Percentiles rank a stretch among this genome's conserved stretches.
These are phyloP conservation scores for Serendipita sp. DNA, from an alignment of 768 basidiomycete species.

Conservation along the genomic window DNA sequence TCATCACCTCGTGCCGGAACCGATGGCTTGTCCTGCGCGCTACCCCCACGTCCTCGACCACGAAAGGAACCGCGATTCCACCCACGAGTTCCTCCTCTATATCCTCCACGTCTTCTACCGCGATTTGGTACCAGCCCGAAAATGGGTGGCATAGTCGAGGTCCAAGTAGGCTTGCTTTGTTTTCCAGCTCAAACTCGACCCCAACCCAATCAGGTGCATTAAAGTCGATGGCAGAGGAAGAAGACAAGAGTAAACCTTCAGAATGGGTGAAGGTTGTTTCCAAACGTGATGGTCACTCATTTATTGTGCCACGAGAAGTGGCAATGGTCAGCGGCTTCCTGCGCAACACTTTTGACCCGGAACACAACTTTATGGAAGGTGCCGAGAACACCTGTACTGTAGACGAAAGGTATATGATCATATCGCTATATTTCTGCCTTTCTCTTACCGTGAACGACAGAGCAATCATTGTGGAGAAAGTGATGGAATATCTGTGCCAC, in stretches of 20 bases:
- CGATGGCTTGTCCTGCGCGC: constrained; percentile 20
- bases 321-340: constrained; percentile 69
- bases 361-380: constrained; percentile 67
- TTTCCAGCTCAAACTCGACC: not conserved
- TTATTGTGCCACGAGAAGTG: constrained; percentile 57
- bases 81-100: constrained; percentile 6
- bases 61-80: constrained; percentile 7
- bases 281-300: constrained; percentile 57
- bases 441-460: constrained; percentile 14
- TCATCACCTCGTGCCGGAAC: constrained; percentile 70
- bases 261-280: constrained; percentile 68
- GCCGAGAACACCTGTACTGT: constrained; percentile 50
- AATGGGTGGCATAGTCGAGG: not conserved
- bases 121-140: not conserved
- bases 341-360: constrained; percentile 58
- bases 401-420: constrained; percentile 41
- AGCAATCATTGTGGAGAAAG: constrained; percentile 62
- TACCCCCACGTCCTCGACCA: constrained; percentile 27
- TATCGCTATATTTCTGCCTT: not conserved
- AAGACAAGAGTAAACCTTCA: not conserved
- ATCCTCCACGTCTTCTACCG: constrained; percentile 22
- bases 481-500: constrained; percentile 80
- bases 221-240: not conserved
- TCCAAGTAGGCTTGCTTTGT: not conserved
- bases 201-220: not conserved